Percentiles rank a stretch among this genome's conserved stretches.
These are phyloP conservation scores for Sporormia fimetaria DNA, from an alignment of 495 filamentous ascomycete genomes.

Conservation along the genomic window DNA sequence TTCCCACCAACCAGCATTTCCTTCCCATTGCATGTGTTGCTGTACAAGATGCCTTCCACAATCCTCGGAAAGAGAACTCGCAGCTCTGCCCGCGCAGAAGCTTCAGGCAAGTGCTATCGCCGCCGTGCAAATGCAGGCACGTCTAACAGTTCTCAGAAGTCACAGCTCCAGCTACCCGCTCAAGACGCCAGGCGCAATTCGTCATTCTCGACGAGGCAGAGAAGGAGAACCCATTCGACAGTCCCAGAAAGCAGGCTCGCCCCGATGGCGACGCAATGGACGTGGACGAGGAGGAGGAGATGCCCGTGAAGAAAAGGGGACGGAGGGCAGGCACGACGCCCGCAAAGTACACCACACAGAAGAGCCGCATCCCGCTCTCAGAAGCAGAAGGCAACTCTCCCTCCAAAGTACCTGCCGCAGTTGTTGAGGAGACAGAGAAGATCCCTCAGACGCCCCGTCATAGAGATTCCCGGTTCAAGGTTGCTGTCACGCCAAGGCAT, in stretches of 20 bases:
- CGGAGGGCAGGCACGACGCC: constrained; percentile 21
- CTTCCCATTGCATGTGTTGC: constrained; percentile 1
- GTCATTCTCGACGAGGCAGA: constrained; percentile 39
- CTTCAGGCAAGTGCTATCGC: constrained; percentile 44
- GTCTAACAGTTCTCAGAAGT: constrained; percentile 19
- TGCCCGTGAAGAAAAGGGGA: constrained; percentile 12
- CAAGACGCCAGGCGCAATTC: constrained; percentile 49
- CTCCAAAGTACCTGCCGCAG: constrained; percentile 26
- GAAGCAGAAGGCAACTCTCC: constrained; percentile 28
- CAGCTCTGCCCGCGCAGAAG: constrained; percentile 31
- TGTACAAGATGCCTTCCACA: constrained; percentile 47
- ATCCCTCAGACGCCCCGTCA: constrained; percentile 57
- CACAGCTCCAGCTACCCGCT: constrained; percentile 35
- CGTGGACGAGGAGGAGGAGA: constrained; percentile 33
- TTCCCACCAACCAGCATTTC: constrained; percentile 9
- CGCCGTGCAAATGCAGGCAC: constrained; percentile 19
- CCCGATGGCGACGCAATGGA: constrained; percentile 26
- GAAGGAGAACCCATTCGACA: constrained; percentile 42
- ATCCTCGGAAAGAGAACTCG: constrained; percentile 66
- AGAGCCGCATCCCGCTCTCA: constrained; percentile 23
- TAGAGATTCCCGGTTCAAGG: constrained; percentile 49
- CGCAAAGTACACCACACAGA: constrained; percentile 29
- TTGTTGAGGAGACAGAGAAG: constrained; percentile 24
- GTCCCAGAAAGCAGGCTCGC: constrained; percentile 12
- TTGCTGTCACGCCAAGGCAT: constrained; percentile 58